These are phyloP conservation scores for Tinospora cordifolia DNA, from an alignment of 164 flowering plant species.

Conservation along the genomic window DNA sequence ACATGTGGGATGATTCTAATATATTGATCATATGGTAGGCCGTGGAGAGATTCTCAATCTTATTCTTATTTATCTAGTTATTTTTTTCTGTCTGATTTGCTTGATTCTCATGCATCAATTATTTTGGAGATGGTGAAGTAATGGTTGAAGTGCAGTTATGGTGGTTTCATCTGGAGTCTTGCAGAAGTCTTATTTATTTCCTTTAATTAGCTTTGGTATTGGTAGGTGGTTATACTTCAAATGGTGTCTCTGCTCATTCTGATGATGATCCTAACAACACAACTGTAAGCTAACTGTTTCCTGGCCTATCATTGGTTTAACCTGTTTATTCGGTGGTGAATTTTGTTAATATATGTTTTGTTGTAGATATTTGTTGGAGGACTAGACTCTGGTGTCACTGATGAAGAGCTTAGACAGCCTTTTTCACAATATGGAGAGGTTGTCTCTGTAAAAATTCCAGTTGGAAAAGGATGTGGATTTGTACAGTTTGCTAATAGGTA, in stretches of 20 bases:
- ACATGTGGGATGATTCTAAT: not conserved
- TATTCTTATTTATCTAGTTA: not conserved
- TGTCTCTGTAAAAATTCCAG: slow-evolving; percentile 80
- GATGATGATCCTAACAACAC: slow-evolving; percentile 68
- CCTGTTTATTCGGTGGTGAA: not conserved
- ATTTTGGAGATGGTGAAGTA: not conserved
- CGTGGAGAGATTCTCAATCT: not conserved
- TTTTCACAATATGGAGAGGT: slow-evolving; percentile 80
- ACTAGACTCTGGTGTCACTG: slow-evolving; percentile 74
- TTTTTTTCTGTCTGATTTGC: not conserved
- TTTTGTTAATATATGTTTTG: slow-evolving; percentile 16
- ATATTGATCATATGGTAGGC: not conserved
- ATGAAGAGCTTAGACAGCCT: slow-evolving; percentile 78
- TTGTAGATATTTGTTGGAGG: slow-evolving; percentile 95
- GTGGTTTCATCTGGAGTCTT: slow-evolving; percentile 3
- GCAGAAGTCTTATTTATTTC: slow-evolving; percentile 2
- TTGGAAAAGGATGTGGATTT: slow-evolving; percentile 93
- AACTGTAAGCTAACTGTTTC: slow-evolving; percentile 50
- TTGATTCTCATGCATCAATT: not conserved
- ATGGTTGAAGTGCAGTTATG: not conserved
- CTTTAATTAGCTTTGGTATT: slow-evolving; percentile 23
- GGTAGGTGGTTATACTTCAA: slow-evolving; percentile 60
- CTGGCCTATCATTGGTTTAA: not conserved
- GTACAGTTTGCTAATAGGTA: slow-evolving; percentile 91
- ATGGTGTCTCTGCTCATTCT: slow-evolving; percentile 46